These are phyloP conservation scores for Simmondsia chinensis DNA, from an alignment of 148 eudicot species.

Conservation along the genomic window DNA sequence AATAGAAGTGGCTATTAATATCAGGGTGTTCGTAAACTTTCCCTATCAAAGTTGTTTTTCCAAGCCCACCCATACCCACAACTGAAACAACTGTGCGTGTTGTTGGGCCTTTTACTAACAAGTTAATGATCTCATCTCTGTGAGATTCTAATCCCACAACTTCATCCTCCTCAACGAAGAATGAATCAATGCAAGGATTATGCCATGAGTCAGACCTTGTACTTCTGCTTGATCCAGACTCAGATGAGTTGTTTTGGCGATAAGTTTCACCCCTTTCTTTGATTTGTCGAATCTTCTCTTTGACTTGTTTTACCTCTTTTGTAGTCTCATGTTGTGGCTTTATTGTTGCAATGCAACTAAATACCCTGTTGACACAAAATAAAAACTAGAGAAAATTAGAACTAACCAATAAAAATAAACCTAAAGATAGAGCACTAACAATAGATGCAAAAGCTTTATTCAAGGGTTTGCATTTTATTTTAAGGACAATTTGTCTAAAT, in stretches of 20 bases:
- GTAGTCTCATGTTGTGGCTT: too few relatives aligned
- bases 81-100: background rate
- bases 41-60: background rate
- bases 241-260: background rate
- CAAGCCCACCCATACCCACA: constrained; percentile 8
- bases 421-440: too few relatives aligned
- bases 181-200: background rate
- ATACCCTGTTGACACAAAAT: too few relatives aligned
- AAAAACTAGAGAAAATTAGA: too few relatives aligned
- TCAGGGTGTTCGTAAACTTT: background rate
- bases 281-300: too few relatives aligned
- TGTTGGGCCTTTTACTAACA: background rate
- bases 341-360: too few relatives aligned
- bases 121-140: background rate
- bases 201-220: background rate
- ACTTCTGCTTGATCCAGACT: background rate
- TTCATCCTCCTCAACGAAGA: background rate
- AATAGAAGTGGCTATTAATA: background rate
- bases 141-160: background rate
- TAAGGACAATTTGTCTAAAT: too few relatives aligned
- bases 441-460: too few relatives aligned
- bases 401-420: too few relatives aligned
- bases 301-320: background rate
- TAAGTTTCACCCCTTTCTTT: too few relatives aligned
- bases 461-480: too few relatives aligned